Conservation (phyloP, 2,329 filamentous ascomycete species). For the Purpureocillium takamizusanense region DNA sequence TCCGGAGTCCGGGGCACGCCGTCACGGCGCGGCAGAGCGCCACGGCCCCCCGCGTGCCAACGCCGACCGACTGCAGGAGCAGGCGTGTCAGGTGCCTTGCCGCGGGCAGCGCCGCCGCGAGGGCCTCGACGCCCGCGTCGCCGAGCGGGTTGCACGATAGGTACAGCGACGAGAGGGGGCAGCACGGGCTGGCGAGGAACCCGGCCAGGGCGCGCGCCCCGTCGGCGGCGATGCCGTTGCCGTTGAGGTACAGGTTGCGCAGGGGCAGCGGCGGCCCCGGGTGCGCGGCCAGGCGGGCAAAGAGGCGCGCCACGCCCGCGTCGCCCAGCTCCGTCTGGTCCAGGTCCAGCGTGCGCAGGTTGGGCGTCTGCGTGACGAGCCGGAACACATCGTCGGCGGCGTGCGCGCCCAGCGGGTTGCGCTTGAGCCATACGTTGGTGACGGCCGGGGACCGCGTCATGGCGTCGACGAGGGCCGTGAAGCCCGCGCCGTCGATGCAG, state of each 20-base stretch:
- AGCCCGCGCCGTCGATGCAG: conserved; percentile 34
- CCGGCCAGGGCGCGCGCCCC: conserved; percentile 19
- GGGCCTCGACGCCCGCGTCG: conserved; percentile 17
- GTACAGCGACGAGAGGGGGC: conserved; percentile 25
- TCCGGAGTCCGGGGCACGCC: conserved; percentile 23
- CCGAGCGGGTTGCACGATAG: conserved; percentile 28
- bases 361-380: conserved; percentile 31
- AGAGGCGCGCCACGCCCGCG: conserved; percentile 33
- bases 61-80: conserved; percentile 33
- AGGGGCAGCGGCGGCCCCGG: conserved; percentile 20
- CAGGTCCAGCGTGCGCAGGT: conserved; percentile 40
- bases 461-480: conserved; percentile 32
- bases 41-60: conserved; percentile 27
- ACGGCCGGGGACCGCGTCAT: conserved; percentile 32
- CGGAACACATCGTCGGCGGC: conserved; percentile 30
- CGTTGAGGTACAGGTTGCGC: conserved; percentile 26
- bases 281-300: conserved; percentile 24
- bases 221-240: conserved; percentile 21
- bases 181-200: conserved; percentile 23
- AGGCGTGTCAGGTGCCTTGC: conserved; percentile 25
- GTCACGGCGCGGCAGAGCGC: conserved; percentile 26
- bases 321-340: conserved; percentile 43
- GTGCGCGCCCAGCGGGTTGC: conserved; percentile 36
- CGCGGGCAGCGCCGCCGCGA: conserved; percentile 20
- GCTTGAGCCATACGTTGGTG: conserved; percentile 44